Base-by-base conservation (phyloP, 23 red algal genomes). In the Porphyridium purpureum region DNA sequence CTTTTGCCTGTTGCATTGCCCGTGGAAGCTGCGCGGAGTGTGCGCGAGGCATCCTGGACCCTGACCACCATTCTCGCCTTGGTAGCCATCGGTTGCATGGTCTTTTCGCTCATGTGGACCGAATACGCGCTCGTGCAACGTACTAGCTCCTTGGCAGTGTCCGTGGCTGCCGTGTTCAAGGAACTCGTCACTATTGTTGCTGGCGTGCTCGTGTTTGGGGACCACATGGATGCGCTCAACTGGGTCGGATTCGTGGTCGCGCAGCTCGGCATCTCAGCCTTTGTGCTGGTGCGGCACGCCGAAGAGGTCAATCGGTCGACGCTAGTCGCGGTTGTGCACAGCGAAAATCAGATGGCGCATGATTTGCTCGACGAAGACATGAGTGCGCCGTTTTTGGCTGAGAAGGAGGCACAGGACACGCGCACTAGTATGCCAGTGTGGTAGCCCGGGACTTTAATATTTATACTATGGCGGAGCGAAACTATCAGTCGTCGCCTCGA, bases 111-210 rank as follows among this genome's bases (percentile, higher is more conserved):
- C 24, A 70, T 95, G 35, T 46, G 76, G 21, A 73, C 66, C 33
- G 88, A 95, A 35, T 95, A 95, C 62, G 66, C 74, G 55, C 63
- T 95, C 35, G 88, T 95, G 35, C 35, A 62, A 41, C 63, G 53
- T 1, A 95, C 88, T 6, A 71, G 62, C 24, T 95, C 88, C 4
- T 61, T 95, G 32, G 80, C 88, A 4, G 53, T 95, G 35, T 80
- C 79, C 31, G 88, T 95, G n/a, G 88, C 79, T 1, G 67, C 66
- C 4, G 75, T 95, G 9, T 84, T 95, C 53, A 95, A 95, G 54
- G 88, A 95, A 57, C 52, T 79, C 21, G 34, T 95, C 24, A 93
- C 84, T 3, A 93, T 93, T 30, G 67, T 42, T 31, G 84, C 73
- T 8, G 84, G 72, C 4, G 51, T 81, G 23, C 35, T 75, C 29